Base-by-base conservation (phyloP, 148 eudicot species). In the Talinum fruticosum region DNA sequence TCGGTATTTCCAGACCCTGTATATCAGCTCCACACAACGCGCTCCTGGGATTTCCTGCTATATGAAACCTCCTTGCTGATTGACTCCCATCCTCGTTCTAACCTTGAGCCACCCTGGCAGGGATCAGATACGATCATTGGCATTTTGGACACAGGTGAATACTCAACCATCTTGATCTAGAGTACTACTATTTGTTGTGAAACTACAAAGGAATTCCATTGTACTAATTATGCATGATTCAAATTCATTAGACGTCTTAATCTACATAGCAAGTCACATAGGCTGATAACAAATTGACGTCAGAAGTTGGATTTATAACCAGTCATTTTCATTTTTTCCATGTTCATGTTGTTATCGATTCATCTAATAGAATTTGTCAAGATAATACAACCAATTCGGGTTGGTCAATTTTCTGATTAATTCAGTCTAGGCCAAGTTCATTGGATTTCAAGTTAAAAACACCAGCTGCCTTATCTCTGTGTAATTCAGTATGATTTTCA, bases 1-100 rank as follows among this genome's bases (percentile, higher is more conserved):
- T 91, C 96, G 1, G 96, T 93, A 41, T 93, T 89, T 66, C 89
- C 81, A 10, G 98, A 93, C 71, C 90, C 91, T 12, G 33, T 88
- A 44, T 75, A 88, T 35, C 74, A 89, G 36, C 91, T 91, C 28
- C 96, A 91, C 76, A 90, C 98, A 0, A 91, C 96, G 0, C 89
- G 85, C 37, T 91, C 92, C 12, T 91, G 94, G 98, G 88, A 91
- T 44, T 93, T 91, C 80, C 78, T 93, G 70, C 73, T 81, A 64
- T 80, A 83, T 38, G 86, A 84, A 75, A 84, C 91, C 26, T 77
- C 73, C 36, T 51, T 82, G 23, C 59, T 83, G 62, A 79, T 72
- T n/a, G 74, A 80, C 24, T 79, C 83, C 32, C 75, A 36, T 19
- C 76, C 84, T 0, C 45, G 16, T 23, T 76, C 85, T 0, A 38